These are phyloP conservation scores for Styphnolobium japonicum DNA, from an alignment of 306 rosid genomes.

Conservation along the genomic window DNA sequence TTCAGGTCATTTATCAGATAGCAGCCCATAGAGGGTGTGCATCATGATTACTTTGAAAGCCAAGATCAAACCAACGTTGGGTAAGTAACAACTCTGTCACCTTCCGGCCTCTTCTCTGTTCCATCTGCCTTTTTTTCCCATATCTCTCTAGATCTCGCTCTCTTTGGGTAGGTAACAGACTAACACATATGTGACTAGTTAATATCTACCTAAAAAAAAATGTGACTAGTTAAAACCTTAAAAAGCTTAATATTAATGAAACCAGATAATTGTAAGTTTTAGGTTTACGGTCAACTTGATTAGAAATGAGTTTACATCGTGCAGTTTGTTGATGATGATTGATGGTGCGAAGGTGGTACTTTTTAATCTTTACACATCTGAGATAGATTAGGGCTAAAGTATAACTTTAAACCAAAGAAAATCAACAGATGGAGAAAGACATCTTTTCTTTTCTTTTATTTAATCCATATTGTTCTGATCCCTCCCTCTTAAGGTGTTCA, in stretches of 20 bases:
- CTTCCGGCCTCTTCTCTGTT: neutral
- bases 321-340: slow-evolving; percentile 30
- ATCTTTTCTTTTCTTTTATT: too few species aligned
- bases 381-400: neutral
- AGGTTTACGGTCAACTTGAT: slow-evolving; percentile 33
- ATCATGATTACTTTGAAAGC: slow-evolving; percentile 60
- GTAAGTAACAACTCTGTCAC: slow-evolving; percentile 36
- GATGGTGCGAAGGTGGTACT: neutral
- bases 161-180: slow-evolving; percentile 24
- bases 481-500: too few species aligned
- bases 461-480: neutral
- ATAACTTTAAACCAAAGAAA: neutral
- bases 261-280: neutral
- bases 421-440: neutral
- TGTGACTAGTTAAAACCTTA: neutral
- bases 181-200: neutral
- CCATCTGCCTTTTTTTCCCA: neutral
- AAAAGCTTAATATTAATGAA: neutral
- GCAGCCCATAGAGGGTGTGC: slow-evolving; percentile 33
- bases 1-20: slow-evolving; percentile 49
- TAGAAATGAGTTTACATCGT: slow-evolving; percentile 19
- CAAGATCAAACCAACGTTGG: slow-evolving; percentile 53
- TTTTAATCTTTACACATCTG: neutral
- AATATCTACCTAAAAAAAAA: too few species aligned
- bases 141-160: neutral